Evolutionary conservation across 257 asterid genomes (phyloP), one percentile per base, ranked within the genome.

Genomic region (Solanum verrucosum): DNA sequence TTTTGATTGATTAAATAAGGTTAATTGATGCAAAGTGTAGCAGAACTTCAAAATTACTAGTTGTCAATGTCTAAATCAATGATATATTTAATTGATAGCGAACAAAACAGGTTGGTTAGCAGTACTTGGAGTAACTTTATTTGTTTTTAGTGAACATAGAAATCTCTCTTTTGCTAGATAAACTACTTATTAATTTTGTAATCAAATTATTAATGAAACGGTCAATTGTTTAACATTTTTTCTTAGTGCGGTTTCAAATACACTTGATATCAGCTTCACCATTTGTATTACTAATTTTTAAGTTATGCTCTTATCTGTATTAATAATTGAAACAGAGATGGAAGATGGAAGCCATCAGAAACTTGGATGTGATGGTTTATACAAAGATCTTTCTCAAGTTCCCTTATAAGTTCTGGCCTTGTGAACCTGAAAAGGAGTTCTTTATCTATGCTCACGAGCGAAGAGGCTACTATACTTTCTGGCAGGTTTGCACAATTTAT

Each of bases 401-500:
- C 52, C 96, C 98, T 1, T 77, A 46, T 37, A 95, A 93, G 87
- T 95, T 96, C 88, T 96, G 99, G 99, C 98, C 98, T 3, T 90
- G 95, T 90, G 98, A 93, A n/a, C 94, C 98, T 9, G 98, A 90
- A 27, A 95, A 95, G 90, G 98, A 96, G 93, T 96, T 96, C 79
- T 96, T 96, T 91, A 94, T 96, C 87, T 95, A 94, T 35, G 99
- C 99, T 87, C 98, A 95, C 85, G 93, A 95, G 83, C 92, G 95
- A 56, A 91, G 98, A 92, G 99, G 99, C 77, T 96, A 96, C 96
- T 96, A 93, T 91, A 96, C 99, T 2, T 96, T 95, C 91, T 96
- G 99, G 99, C 99, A 96, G 99, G 98, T 96, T 87, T 4, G 86
- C 65, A 84, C 5, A 25, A 10, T 71, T 65, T 27, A 33, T 14